Evolutionary conservation across 306 rosid species (phyloP).

Genomic region (Gynostemma pentaphyllum): DNA sequence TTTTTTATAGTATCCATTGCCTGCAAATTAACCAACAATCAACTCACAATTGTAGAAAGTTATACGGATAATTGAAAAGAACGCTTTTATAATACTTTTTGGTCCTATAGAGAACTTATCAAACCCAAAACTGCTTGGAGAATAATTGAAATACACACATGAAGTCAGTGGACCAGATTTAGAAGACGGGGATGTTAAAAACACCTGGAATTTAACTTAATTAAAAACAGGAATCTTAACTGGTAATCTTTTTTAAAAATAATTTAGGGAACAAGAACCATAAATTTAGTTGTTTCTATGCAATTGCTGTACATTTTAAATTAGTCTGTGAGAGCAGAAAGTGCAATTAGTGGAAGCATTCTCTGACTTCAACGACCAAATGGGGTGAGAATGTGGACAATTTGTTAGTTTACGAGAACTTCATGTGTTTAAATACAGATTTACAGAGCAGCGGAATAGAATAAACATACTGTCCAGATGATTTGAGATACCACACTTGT

Average conservation of each 20-base stretch:
- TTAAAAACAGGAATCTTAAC: neutral
- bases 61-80: neutral
- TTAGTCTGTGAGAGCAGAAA: too few species aligned
- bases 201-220: neutral
- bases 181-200: neutral
- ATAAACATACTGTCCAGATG: neutral
- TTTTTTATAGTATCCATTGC: constrained; percentile 84
- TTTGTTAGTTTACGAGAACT: neutral
- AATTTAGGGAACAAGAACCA: too few species aligned
- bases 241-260: too few species aligned
- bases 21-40: constrained; percentile 27
- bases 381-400: neutral
- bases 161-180: neutral
- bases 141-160: neutral
- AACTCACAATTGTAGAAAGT: constrained; percentile 7
- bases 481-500: neutral
- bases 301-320: too few species aligned
- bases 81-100: neutral
- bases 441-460: neutral
- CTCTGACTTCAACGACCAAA: neutral
- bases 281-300: too few species aligned
- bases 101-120: neutral
- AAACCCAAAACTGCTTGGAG: too few species aligned
- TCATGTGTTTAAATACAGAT: neutral
- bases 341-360: neutral